These are phyloP conservation scores for Yamadazyma sp. DNA, from an alignment of 805 yeast species.

Conservation along the genomic window DNA sequence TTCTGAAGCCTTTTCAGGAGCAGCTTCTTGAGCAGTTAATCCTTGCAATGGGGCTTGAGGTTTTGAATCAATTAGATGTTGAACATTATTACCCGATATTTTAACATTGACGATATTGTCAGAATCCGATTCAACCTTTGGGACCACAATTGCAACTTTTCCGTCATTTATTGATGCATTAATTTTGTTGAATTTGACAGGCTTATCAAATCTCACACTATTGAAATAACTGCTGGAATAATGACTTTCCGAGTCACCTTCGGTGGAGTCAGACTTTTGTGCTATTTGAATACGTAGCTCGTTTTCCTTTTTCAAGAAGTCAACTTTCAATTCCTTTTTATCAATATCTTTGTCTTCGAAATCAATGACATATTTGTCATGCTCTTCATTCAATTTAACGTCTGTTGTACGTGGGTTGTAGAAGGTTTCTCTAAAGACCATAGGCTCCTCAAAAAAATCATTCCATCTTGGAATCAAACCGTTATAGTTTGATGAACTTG, in stretches of 20 bases:
- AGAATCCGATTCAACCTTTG: slow-evolving; percentile 14
- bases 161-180: slow-evolving; percentile 18
- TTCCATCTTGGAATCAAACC: slow-evolving; percentile 10
- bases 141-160: slow-evolving; percentile 16
- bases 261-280: slow-evolving; percentile 13
- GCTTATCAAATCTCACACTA: slow-evolving; percentile 18
- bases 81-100: slow-evolving; percentile 6
- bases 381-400: slow-evolving; percentile 19
- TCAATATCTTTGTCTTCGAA: slow-evolving; percentile 13
- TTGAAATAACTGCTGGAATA: slow-evolving; percentile 15
- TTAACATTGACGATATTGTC: slow-evolving; percentile 7
- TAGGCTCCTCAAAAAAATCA: slow-evolving; percentile 8
- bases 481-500: slow-evolving; percentile 4
- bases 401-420: slow-evolving; percentile 8
- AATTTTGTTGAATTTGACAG: slow-evolving; percentile 18
- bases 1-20: too few relatives aligned
- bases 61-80: slow-evolving; percentile 5
- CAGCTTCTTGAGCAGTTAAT: too few relatives aligned
- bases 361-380: slow-evolving; percentile 20
- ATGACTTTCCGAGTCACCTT: slow-evolving; percentile 6
- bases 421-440: slow-evolving; percentile 9
- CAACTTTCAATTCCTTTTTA: slow-evolving; percentile 18
- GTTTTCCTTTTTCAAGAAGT: slow-evolving; percentile 20
- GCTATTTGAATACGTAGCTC: slow-evolving; percentile 13
- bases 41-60: too few relatives aligned